Conservation (phyloP, 2,329 filamentous ascomycete species). For the Apiospora kogelbergensis region DNA sequence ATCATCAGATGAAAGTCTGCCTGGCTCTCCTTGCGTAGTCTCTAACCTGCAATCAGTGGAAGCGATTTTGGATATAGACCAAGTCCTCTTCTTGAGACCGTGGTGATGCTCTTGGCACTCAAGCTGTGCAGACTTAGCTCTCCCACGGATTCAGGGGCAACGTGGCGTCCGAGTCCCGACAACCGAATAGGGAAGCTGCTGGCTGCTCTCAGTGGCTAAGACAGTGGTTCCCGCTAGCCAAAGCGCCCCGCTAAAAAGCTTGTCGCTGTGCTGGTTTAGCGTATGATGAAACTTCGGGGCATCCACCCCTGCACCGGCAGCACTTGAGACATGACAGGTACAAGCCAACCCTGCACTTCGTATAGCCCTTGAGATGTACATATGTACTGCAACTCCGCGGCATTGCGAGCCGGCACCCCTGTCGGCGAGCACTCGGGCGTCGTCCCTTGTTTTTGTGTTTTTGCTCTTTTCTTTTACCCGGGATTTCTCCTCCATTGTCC, state of each 20-base stretch:
- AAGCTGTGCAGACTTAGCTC: not conserved
- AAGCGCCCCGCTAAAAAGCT: not conserved
- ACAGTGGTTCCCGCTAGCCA: not conserved
- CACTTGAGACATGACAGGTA: not conserved
- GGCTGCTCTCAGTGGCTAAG: not conserved
- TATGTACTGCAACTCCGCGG: not conserved
- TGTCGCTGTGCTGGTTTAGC: not conserved
- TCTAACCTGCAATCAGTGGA: no score
- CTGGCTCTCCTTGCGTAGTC: no score
- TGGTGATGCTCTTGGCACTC: no score
- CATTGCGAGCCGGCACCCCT: not conserved
- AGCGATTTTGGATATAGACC: no score
- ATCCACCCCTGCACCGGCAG: not conserved
- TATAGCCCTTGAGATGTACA: no score
- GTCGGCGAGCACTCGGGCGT: not conserved
- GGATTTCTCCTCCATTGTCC: no score
- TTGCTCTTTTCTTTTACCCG: no score
- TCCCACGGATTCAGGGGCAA: not conserved
- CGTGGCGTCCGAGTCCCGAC: not conserved
- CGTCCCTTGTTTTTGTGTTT: not conserved
- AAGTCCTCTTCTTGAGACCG: no score
- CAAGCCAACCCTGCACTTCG: no score
- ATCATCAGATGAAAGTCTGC: no score
- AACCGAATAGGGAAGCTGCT: not conserved
- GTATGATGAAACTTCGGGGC: not conserved